Evolutionary conservation across 169 alveolate genomes (phyloP).

Genomic region (Toxoplasma gondii): DNA sequence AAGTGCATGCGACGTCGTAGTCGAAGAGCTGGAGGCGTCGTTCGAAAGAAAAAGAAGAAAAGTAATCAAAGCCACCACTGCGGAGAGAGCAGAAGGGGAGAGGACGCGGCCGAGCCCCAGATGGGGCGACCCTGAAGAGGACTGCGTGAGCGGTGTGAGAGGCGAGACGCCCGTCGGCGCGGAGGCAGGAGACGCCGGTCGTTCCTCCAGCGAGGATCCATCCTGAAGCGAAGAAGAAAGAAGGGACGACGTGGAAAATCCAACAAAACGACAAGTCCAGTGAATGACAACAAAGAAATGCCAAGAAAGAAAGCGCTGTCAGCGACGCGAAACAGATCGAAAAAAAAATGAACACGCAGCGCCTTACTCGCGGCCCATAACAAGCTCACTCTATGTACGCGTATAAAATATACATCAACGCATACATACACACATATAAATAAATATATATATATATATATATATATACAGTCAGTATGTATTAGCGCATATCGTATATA

Average conservation of each 20-base stretch:
- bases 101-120: not conserved
- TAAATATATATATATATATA: too few species aligned
- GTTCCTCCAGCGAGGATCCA: not conserved
- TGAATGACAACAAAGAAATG: too few species aligned
- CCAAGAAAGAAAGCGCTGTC: not conserved
- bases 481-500: too few species aligned
- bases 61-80: not conserved
- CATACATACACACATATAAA: too few species aligned
- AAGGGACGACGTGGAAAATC: too few species aligned
- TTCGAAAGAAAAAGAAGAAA: not conserved
- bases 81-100: not conserved
- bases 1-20: not conserved
- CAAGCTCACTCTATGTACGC: too few species aligned
- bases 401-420: too few species aligned
- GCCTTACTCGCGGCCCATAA: too few species aligned
- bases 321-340: not conserved
- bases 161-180: not conserved
- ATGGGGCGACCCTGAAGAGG: not conserved
- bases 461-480: too few species aligned
- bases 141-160: not conserved
- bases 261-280: too few species aligned
- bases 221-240: not conserved
- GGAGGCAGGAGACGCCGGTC: not conserved
- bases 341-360: not conserved
- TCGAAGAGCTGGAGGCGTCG: not conserved